Conservation (phyloP, 2,329 filamentous ascomycete genomes). For the Alternaria longipes region DNA sequence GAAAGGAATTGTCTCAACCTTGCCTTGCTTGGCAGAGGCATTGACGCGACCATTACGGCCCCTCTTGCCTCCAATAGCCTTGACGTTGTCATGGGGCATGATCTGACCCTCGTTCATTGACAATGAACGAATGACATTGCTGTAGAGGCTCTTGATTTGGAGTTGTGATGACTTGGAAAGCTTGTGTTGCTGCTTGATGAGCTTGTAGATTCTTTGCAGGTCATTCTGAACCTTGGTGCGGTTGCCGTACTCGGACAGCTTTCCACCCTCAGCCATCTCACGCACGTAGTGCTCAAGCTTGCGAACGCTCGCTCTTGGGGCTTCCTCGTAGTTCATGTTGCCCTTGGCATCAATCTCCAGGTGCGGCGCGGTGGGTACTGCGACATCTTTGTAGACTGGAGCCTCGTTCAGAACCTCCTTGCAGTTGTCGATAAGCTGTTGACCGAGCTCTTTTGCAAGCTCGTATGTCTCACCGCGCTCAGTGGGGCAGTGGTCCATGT, state of each 20-base stretch:
- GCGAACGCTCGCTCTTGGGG: constrained; percentile 84
- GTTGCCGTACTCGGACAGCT: constrained; percentile 98
- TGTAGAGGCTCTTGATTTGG: constrained; percentile 94
- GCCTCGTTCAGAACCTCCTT: constrained; percentile 85
- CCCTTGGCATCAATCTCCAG: constrained; percentile 93
- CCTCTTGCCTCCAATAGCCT: constrained; percentile 67
- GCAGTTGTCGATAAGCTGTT: constrained; percentile 97
- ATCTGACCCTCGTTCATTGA: constrained; percentile 99
- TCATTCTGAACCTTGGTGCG: constrained; percentile 98
- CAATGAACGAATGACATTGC: constrained; percentile 90
- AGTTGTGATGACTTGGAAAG: constrained; percentile 95
- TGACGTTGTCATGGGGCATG: constrained; percentile 84
- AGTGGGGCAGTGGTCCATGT: constrained; percentile 98
- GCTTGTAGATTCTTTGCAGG: constrained; percentile 92
- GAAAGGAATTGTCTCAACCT: constrained; percentile 97
- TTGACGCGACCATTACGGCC: constrained; percentile 62
- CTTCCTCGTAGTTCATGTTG: constrained; percentile 91
- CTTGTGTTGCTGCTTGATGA: constrained; percentile 98
- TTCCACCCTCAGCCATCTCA: constrained; percentile 98
- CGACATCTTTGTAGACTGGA: constrained; percentile 96
- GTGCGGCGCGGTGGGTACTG: constrained; percentile 87
- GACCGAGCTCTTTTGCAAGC: constrained; percentile 93
- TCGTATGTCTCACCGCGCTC: constrained; percentile 97
- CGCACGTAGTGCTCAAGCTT: constrained; percentile 99
- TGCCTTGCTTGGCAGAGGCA: constrained; percentile 74